phyloP scores from a whole-genome alignment of 2,329 filamentous ascomycete species.

The Colletotrichum sp. region DNA sequence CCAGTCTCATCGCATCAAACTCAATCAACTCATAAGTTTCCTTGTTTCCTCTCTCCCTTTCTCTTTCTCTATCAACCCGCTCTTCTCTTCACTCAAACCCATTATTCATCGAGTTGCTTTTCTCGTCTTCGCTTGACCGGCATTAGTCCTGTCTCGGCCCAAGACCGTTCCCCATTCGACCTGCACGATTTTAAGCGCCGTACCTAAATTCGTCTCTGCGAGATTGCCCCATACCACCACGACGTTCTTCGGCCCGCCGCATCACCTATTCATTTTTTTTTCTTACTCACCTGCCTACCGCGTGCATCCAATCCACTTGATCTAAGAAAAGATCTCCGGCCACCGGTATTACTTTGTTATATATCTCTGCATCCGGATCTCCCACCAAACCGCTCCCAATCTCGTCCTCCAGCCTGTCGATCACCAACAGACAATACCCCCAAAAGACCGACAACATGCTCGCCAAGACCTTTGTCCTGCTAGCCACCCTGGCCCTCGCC shows the following conservation, averaged over 20 bases:
- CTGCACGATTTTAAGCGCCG: conserved; percentile 17
- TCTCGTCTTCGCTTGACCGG: conserved; percentile 1
- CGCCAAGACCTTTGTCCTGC: conserved; percentile 34
- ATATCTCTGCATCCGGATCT: neutral
- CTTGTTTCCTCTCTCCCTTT: neutral
- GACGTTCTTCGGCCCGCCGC: conserved; percentile 9
- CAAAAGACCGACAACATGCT: conserved; percentile 21
- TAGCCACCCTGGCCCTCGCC: conserved; percentile 37
- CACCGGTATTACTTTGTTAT: conserved; percentile 5
- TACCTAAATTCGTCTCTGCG: conserved; percentile 12
- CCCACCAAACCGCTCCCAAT: neutral
- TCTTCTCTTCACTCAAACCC: neutral
- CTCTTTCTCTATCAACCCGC: neutral
- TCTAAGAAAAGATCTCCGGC: conserved; percentile 14
- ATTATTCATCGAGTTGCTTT: neutral
- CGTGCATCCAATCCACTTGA: neutral
- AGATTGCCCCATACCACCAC: conserved; percentile 9
- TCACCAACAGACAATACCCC: neutral
- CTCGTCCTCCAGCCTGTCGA: neutral
- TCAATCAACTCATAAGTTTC: neutral
- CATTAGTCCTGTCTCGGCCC: conserved; percentile 16
- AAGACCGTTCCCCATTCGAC: neutral
- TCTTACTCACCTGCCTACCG: neutral
- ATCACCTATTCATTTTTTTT: neutral
- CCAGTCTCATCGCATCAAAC: neutral